These are phyloP conservation scores for Leishmania guyanensis DNA, from an alignment of 208 protist genomes.

Conservation along the genomic window DNA sequence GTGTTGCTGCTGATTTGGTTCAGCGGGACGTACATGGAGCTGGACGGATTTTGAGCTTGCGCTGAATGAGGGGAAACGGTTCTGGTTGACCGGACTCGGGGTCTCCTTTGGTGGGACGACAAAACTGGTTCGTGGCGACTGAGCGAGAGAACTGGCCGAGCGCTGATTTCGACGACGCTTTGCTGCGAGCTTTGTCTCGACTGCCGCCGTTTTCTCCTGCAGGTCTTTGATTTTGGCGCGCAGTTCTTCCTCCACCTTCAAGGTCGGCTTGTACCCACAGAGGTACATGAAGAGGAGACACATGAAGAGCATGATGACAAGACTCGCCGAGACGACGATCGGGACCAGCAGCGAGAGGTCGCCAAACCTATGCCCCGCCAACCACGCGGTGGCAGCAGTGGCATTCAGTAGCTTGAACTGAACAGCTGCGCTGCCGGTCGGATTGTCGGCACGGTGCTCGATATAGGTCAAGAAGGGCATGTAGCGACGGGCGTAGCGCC, in stretches of 20 bases:
- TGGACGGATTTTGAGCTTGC: neutral
- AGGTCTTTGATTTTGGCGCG: slow-evolving; percentile 8
- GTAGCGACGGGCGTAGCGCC: slow-evolving; percentile 18
- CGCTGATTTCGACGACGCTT: slow-evolving; percentile 8
- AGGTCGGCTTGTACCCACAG: slow-evolving; percentile 4
- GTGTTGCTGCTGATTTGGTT: neutral
- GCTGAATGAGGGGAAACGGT: neutral
- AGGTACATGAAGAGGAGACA: slow-evolving; percentile 24
- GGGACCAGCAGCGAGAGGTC: slow-evolving; percentile 21
- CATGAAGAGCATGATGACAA: slow-evolving; percentile 23
- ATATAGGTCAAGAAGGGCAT: slow-evolving; percentile 14
- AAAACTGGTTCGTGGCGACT: slow-evolving; percentile 6
- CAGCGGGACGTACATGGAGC: neutral
- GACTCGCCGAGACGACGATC: slow-evolving; percentile 13
- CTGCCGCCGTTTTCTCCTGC: slow-evolving; percentile 5
- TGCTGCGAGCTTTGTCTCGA: slow-evolving; percentile 6
- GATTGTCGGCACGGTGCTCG: slow-evolving; percentile 12
- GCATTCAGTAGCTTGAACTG: slow-evolving; percentile 3
- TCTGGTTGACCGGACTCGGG: slow-evolving; percentile 5
- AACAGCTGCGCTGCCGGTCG: neutral
- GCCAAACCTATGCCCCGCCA: slow-evolving; percentile 5
- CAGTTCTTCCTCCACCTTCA: slow-evolving; percentile 12
- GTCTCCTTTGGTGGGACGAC: neutral
- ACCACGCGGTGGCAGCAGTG: slow-evolving; percentile 1
- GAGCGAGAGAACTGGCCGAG: neutral